A percentile compares a stretch with the other conserved stretches of the same genome.
phyloP scores from a whole-genome alignment of 192 early-diverging fungal genomes.

The Podila verticillata region DNA sequence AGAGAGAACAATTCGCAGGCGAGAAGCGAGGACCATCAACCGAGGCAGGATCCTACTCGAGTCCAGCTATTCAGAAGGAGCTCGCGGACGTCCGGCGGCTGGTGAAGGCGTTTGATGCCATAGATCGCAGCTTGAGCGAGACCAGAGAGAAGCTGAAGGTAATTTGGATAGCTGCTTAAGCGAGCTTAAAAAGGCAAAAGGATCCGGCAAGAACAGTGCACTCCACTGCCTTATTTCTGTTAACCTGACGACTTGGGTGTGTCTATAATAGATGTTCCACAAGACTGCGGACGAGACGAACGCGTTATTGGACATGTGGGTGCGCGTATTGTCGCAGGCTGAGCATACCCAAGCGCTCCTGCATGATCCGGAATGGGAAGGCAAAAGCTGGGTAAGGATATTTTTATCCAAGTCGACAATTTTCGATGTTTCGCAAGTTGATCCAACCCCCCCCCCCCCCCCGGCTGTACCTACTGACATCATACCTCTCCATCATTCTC shows the following conservation, averaged over 20 bases:
- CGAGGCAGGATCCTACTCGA: neutral
- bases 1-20: no score
- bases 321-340: slow-evolving; percentile 50
- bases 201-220: no score
- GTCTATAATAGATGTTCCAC: slow-evolving; percentile 27
- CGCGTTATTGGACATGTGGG: slow-evolving; percentile 55
- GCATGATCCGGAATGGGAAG: slow-evolving; percentile 51
- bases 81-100: slow-evolving; percentile 24
- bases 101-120: slow-evolving; percentile 20
- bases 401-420: neutral
- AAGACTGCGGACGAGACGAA: slow-evolving; percentile 53
- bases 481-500: neutral
- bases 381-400: slow-evolving; percentile 24
- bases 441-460: no score
- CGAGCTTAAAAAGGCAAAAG: no score
- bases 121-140: slow-evolving; percentile 37
- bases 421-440: neutral
- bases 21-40: neutral
- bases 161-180: neutral
- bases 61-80: slow-evolving; percentile 8
- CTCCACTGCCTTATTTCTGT: no score
- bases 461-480: neutral
- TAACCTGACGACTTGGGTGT: neutral
- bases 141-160: slow-evolving; percentile 44
- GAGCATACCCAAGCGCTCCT: slow-evolving; percentile 46